Conservation (phyloP, 768 basidiomycete species). For the Panus rudis region DNA sequence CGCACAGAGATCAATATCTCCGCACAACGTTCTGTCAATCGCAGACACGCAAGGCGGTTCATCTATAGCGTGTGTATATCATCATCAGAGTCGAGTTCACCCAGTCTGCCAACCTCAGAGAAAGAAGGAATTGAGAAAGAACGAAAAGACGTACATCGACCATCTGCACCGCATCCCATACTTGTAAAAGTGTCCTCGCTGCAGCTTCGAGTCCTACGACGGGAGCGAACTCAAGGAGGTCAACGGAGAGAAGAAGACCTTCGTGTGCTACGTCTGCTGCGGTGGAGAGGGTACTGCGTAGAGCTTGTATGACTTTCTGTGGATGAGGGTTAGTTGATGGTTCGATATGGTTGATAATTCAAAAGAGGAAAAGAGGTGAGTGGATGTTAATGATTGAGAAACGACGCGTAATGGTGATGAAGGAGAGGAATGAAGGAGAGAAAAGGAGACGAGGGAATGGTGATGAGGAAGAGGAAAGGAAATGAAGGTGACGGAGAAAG, state of each 20-base stretch:
- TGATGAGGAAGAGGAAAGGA: no score
- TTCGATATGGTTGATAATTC: neutral
- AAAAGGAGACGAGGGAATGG: no score
- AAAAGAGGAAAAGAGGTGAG: no score
- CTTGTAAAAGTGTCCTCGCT: constrained; percentile 43
- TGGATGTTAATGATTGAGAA: no score
- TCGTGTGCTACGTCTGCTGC: constrained; percentile 38
- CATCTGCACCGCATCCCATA: constrained; percentile 58
- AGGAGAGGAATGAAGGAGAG: no score
- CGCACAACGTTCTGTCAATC: constrained; percentile 68
- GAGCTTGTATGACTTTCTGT: constrained; percentile 17
- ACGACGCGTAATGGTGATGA: no score
- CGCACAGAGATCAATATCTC: constrained; percentile 58
- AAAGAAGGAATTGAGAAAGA: neutral
- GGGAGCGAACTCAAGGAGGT: constrained; percentile 45
- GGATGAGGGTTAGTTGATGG: neutral
- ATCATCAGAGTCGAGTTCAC: neutral
- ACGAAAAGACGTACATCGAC: constrained; percentile 46
- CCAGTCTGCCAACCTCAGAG: neutral
- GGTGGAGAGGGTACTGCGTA: constrained; percentile 34
- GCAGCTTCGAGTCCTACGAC: constrained; percentile 48
- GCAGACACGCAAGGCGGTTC: constrained; percentile 61
- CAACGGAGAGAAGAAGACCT: constrained; percentile 32
- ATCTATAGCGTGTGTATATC: constrained; percentile 40
- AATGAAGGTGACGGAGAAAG: no score